Evolutionary conservation across 352 stramenopile species (phyloP), one percentile per base, ranked within the genome.

Genomic region (Elongisporangium undulatum): DNA sequence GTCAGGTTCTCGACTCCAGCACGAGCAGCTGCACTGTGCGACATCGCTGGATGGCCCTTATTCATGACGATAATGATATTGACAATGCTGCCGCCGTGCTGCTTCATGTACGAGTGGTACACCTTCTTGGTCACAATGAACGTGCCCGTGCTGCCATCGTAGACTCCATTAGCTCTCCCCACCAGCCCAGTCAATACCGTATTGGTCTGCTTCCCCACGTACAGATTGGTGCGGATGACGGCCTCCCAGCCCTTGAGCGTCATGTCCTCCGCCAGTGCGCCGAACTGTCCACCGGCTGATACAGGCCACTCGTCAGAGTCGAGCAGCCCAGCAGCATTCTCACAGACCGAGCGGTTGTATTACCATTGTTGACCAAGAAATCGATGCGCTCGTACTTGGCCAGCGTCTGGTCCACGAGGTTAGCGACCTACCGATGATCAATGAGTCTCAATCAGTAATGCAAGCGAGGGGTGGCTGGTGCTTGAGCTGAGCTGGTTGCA

Each of bases 31-130:
- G 82, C 78, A 50, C 75, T 87, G 68, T 97, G 90, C 5, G 79
- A 79, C 77, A 97, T 94, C 23, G 82, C 75, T 6, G 91, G 90
- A 67, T 96, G 91, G 23, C 91, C 91, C 68, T 97, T 97, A 16
- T 93, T 76, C 74, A 97, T 96, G 29, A 94, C 90, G 7, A 98
- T 72, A 19, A 96, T 97, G 64, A 98, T 98, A 74, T 98, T 98
- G 23, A 98, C 94, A 61, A 98, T 97, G 49, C 81, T 90, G 17
- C 92, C 92, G 45, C 94, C 93, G 67, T 91, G 68, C n/a, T 97
- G 61, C 53, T 98, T 85, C 92, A 98, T 98, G 65, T 90, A 97
- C 53, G 94, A 75, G 41, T 96, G 84, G 67, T 94, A 98, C 16
- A 88, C 87, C 53, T 96, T 88, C 69, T 96, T 95, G 82, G 85